Evolutionary conservation across 371 early-diverging fungal species (phyloP).

Genomic region (Rhizopus stolonifer): DNA sequence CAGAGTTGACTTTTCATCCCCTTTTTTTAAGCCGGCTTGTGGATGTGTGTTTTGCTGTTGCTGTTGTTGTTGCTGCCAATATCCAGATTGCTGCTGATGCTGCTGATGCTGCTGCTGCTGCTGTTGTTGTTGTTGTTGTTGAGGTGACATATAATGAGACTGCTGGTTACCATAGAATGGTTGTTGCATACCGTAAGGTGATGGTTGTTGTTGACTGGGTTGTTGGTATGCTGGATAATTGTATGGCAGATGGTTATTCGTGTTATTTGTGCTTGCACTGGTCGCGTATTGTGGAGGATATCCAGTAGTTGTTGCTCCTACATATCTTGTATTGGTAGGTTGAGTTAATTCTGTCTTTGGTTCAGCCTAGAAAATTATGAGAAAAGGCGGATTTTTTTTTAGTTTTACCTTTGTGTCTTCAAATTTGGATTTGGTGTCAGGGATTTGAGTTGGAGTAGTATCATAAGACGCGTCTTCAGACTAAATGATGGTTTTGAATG

Average conservation of each 20-base stretch:
- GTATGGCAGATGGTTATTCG: slow-evolving; percentile 13
- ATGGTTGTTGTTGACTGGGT: slow-evolving; percentile 26
- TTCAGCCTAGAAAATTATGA: slow-evolving; percentile 7
- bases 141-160: slow-evolving; percentile 39
- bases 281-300: slow-evolving; percentile 12
- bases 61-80: slow-evolving; percentile 27
- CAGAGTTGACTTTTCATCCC: neutral
- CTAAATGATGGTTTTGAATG: neutral
- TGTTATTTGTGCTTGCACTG: neutral
- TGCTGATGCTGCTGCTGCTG: slow-evolving; percentile 28
- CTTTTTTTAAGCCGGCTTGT: neutral
- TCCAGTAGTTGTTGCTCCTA: slow-evolving; percentile 13
- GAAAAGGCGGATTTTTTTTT: neutral
- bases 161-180: slow-evolving; percentile 43
- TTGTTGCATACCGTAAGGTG: slow-evolving; percentile 30
- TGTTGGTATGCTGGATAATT: slow-evolving; percentile 23
- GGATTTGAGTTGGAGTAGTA: slow-evolving; percentile 15
- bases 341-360: slow-evolving; percentile 9
- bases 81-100: slow-evolving; percentile 27
- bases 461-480: slow-evolving; percentile 30
- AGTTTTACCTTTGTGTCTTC: slow-evolving; percentile 20
- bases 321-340: neutral
- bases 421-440: slow-evolving; percentile 19
- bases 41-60: neutral
- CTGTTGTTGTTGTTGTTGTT: slow-evolving; percentile 22